Conservation (phyloP, 1,284 basidiomycete species). For the Leccinum olivaceoglutinosum region DNA sequence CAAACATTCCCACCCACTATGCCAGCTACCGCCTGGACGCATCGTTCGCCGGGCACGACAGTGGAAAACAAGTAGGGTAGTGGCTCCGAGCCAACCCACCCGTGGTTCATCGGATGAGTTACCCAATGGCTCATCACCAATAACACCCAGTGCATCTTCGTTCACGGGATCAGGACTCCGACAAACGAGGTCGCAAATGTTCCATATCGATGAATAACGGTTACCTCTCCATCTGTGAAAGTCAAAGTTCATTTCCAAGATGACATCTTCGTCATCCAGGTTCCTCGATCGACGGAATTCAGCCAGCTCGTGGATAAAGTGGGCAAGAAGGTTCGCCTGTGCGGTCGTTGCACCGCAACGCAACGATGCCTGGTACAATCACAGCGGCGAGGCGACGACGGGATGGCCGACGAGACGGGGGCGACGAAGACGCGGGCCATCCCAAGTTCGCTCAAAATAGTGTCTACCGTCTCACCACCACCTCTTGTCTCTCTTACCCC, state of each 20-base stretch:
- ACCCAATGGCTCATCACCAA: constrained; percentile 73
- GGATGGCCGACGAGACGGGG: too few species aligned
- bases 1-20: constrained; percentile 55
- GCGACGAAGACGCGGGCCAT: too few species aligned
- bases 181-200: constrained; percentile 48
- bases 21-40: constrained; percentile 50
- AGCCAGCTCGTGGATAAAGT: constrained; percentile 85
- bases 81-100: constrained; percentile 72
- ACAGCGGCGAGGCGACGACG: too few species aligned
- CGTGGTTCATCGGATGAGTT: constrained; percentile 72
- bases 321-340: constrained; percentile 86
- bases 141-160: constrained; percentile 78
- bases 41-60: constrained; percentile 45
- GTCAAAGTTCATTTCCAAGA: constrained; percentile 87
- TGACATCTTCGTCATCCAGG: constrained; percentile 90
- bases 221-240: constrained; percentile 51
- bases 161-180: constrained; percentile 50
- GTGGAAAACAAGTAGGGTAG: constrained; percentile 62
- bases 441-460: too few species aligned
- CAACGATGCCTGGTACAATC: too few species aligned
- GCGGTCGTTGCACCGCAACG: constrained; percentile 42
- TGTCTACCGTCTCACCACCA: too few species aligned
- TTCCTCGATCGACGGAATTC: constrained; percentile 73
- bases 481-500: too few species aligned
- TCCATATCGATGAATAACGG: constrained; percentile 31